Evolutionary conservation across 768 basidiomycete genomes (phyloP), one percentile per base, ranked within the genome.

Genomic region (Coprinopsis strossmayeri): DNA sequence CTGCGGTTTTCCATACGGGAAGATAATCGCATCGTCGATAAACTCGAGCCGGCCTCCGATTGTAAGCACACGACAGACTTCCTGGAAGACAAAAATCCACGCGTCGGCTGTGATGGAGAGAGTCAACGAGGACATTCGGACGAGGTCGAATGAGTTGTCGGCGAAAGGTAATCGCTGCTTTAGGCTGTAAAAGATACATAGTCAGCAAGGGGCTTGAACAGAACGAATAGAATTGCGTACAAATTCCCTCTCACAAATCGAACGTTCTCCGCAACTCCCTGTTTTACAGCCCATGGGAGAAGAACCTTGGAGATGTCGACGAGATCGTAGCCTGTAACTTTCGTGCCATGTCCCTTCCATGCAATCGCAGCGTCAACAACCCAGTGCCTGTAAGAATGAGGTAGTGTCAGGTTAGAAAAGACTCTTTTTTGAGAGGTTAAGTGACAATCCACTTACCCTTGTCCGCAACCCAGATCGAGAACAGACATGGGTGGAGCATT

Each of bases 381-480:
- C 87, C 87, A 90, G 35, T 73, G 61, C 0, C 64, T 64, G 35
- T 12, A 53, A 20, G 17, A 34, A 9, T 38, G 10, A 32, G n/a
- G n/a, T n/a, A n/a, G n/a, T n/a, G n/a, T 21, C 34, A 34, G 45
- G 17, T 34, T 25, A 42, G 18, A 38, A 23, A n/a, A 18, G 7
- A 48, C 25, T 3, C 2, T 28, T 4, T 13, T 17, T 12, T 18
- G 23, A 23, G 46, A 12, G 49, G 18, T 23, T 2, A 34, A 7
- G 15, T 32, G 17, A 38, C 50, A n/a, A 13, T 34, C 25, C 13
- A 25, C 59, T 48, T 46, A 66, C 64, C 86, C 85, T 51, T 77
- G 57, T 4, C 88, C 87, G 59, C 86, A 88, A 1, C 87, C 87
- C 5, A 90, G 64, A 56, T 89, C 87, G 11, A 90, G 73, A 27